Evolutionary conservation across 2,329 filamentous ascomycete species (phyloP).

Genomic region (Aspergillus pseudoviridinutans): DNA sequence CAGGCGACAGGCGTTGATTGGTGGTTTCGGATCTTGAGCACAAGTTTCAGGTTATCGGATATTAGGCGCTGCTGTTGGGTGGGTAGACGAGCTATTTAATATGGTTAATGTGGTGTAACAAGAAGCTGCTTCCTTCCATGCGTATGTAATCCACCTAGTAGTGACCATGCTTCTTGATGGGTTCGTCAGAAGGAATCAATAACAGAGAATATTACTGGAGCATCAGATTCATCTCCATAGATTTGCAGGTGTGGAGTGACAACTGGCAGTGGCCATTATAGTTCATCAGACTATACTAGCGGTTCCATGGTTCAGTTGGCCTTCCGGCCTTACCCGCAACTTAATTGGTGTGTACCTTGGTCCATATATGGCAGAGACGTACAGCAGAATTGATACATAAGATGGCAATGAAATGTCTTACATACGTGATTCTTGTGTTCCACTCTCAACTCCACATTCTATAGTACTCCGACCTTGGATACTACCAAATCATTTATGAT

Average conservation of each 20-base stretch:
- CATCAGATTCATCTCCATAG: not conserved
- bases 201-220: not conserved
- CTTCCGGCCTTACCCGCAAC: conserved; percentile 13
- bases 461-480: too few relatives aligned
- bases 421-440: not conserved
- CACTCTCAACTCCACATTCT: too few relatives aligned
- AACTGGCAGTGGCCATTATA: conserved; percentile 1
- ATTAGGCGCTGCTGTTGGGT: not conserved
- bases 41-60: not conserved
- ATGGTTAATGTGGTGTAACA: too few relatives aligned
- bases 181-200: not conserved
- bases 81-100: too few relatives aligned
- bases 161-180: not conserved
- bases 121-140: not conserved
- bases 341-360: conserved; percentile 7
- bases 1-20: not conserved
- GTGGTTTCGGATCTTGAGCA: not conserved
- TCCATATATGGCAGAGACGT: not conserved
- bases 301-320: conserved; percentile 14
- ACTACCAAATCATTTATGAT: not conserved
- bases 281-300: conserved; percentile 1
- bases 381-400: not conserved
- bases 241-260: not conserved
- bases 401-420: not conserved
- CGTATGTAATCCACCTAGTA: not conserved